phyloP scores from a whole-genome alignment of 768 basidiomycete species.

The Lactifluus echinatus region DNA sequence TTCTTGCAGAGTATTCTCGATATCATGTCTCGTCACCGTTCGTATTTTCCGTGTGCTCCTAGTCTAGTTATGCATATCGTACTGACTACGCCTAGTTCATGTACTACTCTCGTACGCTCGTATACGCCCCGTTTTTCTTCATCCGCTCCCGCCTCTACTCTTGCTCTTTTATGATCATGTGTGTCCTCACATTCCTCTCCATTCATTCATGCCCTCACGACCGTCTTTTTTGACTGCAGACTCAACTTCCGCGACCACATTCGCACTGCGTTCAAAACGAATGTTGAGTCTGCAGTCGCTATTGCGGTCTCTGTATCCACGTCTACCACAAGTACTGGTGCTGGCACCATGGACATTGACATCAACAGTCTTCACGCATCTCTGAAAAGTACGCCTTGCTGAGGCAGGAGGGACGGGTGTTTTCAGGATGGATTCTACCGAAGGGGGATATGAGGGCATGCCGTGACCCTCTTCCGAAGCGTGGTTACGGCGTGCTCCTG shows the following conservation, averaged over 20 bases:
- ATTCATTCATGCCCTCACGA: not conserved
- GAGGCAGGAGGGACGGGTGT: too few relatives aligned
- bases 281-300: too few relatives aligned
- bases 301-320: too few relatives aligned
- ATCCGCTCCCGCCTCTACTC: not conserved
- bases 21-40: not conserved
- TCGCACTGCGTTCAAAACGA: not conserved
- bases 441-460: too few relatives aligned
- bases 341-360: not conserved
- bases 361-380: not conserved
- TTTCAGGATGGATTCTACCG: too few relatives aligned
- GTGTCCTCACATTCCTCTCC: not conserved
- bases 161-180: conserved; percentile 2
- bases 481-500: too few relatives aligned
- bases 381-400: not conserved
- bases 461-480: too few relatives aligned
- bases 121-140: conserved; percentile 3
- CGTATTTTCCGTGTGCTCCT: not conserved
- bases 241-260: conserved; percentile 1
- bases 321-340: not conserved
- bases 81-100: not conserved
- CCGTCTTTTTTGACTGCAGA: not conserved
- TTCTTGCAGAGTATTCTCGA: not conserved
- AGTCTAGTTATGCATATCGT: not conserved
- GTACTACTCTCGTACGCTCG: not conserved